Evolutionary conservation across 2,329 filamentous ascomycete species (phyloP).

Genomic region (Arachnomyces sp.): DNA sequence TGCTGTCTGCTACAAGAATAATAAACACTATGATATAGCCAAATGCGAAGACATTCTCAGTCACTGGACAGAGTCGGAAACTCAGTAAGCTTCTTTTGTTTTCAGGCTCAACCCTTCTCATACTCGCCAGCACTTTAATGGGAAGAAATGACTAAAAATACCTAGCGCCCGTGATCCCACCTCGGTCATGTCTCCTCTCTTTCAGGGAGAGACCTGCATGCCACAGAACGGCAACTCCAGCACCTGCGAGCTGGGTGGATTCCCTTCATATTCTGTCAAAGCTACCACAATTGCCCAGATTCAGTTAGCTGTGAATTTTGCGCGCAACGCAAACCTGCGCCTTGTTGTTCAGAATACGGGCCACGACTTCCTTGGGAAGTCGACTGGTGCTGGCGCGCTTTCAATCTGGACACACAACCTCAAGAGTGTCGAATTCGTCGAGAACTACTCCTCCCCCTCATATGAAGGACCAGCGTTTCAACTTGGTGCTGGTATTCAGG

Average conservation of each 20-base stretch:
- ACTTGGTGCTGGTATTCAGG: conserved; percentile 49
- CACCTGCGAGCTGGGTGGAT: conserved; percentile 5
- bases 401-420: conserved; percentile 28
- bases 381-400: conserved; percentile 49
- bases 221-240: conserved; percentile 7
- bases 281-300: conserved; percentile 21
- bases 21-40: conserved; percentile 23
- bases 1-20: conserved; percentile 27
- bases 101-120: neutral
- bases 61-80: conserved; percentile 21
- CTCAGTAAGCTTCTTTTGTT: neutral
- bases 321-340: conserved; percentile 42
- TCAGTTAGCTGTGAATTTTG: conserved; percentile 32
- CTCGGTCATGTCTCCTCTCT: conserved; percentile 21
- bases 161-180: conserved; percentile 20
- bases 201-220: conserved; percentile 21
- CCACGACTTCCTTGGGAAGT: conserved; percentile 43
- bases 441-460: conserved; percentile 31
- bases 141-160: neutral
- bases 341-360: conserved; percentile 41
- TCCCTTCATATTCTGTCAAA: conserved; percentile 31
- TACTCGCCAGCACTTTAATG: neutral
- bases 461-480: conserved; percentile 47
- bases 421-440: conserved; percentile 19
- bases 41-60: conserved; percentile 24